Percentiles rank a stretch among this genome's conserved stretches.
Conservation (phyloP, 495 filamentous ascomycete species). For the Talaromyces wortmannii region DNA sequence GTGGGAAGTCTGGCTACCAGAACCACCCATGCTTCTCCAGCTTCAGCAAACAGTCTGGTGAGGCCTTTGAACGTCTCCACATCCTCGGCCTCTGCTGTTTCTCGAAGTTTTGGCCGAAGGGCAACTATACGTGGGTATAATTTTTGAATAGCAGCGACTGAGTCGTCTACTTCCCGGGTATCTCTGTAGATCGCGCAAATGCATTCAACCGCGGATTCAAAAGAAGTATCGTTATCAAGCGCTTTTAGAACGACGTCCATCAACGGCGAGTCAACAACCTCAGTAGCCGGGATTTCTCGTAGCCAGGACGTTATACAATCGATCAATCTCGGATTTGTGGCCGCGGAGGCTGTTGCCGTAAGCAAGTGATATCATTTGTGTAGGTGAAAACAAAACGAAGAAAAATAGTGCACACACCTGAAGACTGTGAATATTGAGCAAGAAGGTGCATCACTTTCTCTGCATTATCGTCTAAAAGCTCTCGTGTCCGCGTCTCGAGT, state of each 20-base stretch:
- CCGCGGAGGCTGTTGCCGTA: slow-evolving; percentile 45
- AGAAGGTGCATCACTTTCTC: slow-evolving; percentile 76
- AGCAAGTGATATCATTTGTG: not conserved
- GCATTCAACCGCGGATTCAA: slow-evolving; percentile 89
- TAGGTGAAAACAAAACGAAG: no score
- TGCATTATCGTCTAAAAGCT: slow-evolving; percentile 86
- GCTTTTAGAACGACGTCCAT: slow-evolving; percentile 75
- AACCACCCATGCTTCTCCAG: slow-evolving; percentile 90
- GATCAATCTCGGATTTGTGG: slow-evolving; percentile 82
- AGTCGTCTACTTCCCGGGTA: slow-evolving; percentile 84
- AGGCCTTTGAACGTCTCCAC: slow-evolving; percentile 81
- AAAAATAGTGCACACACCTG: slow-evolving; percentile 49
- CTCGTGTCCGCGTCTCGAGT: slow-evolving; percentile 68
- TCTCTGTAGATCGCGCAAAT: slow-evolving; percentile 86
- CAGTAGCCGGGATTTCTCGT: slow-evolving; percentile 76
- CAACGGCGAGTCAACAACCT: slow-evolving; percentile 79
- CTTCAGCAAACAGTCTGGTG: slow-evolving; percentile 85
- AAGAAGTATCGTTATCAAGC: slow-evolving; percentile 64
- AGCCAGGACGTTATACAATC: slow-evolving; percentile 97
- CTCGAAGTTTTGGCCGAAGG: slow-evolving; percentile 69
- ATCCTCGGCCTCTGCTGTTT: slow-evolving; percentile 74
- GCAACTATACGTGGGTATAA: slow-evolving; percentile 80
- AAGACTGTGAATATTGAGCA: slow-evolving; percentile 83
- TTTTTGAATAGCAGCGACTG: slow-evolving; percentile 66
- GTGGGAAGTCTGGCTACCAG: slow-evolving; percentile 76